Evolutionary conservation across 805 yeast genomes (phyloP), one percentile per base, ranked within the genome.

Genomic region (Ogataea nitratoaversa): DNA sequence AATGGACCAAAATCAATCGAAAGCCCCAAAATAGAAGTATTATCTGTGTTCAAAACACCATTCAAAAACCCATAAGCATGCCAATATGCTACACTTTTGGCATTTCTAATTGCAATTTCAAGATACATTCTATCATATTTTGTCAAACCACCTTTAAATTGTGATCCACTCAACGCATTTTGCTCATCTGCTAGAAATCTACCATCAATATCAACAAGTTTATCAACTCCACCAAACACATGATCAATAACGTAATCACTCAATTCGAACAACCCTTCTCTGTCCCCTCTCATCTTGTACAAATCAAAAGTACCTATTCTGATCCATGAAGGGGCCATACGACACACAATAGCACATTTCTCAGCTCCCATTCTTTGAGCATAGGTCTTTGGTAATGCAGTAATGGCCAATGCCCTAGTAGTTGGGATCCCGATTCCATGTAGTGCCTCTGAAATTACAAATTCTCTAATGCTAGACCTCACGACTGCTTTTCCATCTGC

Each of bases 401-500:
- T 75, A 19, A 93, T 60, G 3, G 93, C 72, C 31, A 91, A 60
- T 0, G 96, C 95, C 38, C 98, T 69, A 0, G 96, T 82, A 0
- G 95, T 70, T 2, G 97, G 96, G 6, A 91, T 81, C 0, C 93
- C 90, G 19, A 93, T 74, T 2, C 86, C 83, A 56, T 84, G 61
- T 38, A 93, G 66, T 20, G 86, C 78, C 56, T 93, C 98, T 4
- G 93, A 82, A 1, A 85, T 83, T 36, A 91, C 70, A 44, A 85
- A 90, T 58, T 91, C 99, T 27, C 98, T 70, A 28, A 93, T 78
- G 34, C 95, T 81, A 2, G 97, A 88, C 45, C 96, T 66, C 24
- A 91, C 54, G 5, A 89, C 95, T 0, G 98, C 97, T 56, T 87
- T 88, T 4, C 99, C 99, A 63, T 91, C 99, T 0, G 96, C 98